phyloP scores from a whole-genome alignment of 2,329 filamentous ascomycete genomes.

The Coniella lustricola region DNA sequence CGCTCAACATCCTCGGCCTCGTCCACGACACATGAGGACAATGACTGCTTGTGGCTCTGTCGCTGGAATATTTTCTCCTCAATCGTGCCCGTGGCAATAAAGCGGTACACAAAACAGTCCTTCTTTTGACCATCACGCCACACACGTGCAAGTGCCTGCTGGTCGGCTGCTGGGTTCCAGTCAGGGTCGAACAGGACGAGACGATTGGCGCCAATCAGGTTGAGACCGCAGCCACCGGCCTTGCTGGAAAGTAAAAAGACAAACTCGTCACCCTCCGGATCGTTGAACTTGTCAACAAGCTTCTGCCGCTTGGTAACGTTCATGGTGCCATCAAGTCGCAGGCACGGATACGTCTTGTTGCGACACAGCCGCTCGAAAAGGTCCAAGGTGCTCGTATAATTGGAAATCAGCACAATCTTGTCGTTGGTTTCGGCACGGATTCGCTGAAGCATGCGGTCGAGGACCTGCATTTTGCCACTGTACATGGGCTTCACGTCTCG shows the following conservation, averaged over 20 bases:
- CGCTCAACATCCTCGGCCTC: conserved; percentile 94
- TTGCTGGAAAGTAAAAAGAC: conserved; percentile 96
- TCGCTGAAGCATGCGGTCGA: conserved; percentile 95
- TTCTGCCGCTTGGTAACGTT: conserved; percentile 96
- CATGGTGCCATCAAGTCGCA: conserved; percentile 95
- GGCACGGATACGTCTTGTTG: conserved; percentile 71
- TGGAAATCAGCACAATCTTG: conserved; percentile 98
- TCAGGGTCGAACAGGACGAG: conserved; percentile 94
- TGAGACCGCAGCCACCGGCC: conserved; percentile 92
- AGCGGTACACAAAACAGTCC: conserved; percentile 98
- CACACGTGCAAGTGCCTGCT: conserved; percentile 92
- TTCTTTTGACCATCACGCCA: conserved; percentile 99
- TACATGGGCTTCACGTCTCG: conserved; percentile 93
- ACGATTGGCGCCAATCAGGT: conserved; percentile 88
- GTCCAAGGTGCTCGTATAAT: conserved; percentile 94
- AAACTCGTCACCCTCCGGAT: conserved; percentile 83
- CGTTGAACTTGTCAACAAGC: conserved; percentile 95
- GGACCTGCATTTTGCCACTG: conserved; percentile 94
- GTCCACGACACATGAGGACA: conserved; percentile 94
- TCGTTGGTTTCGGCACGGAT: conserved; percentile 96
- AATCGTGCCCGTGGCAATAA: conserved; percentile 95
- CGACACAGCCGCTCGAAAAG: conserved; percentile 90
- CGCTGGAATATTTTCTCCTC: conserved; percentile 99
- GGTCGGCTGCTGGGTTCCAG: conserved; percentile 97
- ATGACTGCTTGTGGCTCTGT: conserved; percentile 93